phyloP scores from a whole-genome alignment of 148 eudicot species.

The Chenopodium quinoa region DNA sequence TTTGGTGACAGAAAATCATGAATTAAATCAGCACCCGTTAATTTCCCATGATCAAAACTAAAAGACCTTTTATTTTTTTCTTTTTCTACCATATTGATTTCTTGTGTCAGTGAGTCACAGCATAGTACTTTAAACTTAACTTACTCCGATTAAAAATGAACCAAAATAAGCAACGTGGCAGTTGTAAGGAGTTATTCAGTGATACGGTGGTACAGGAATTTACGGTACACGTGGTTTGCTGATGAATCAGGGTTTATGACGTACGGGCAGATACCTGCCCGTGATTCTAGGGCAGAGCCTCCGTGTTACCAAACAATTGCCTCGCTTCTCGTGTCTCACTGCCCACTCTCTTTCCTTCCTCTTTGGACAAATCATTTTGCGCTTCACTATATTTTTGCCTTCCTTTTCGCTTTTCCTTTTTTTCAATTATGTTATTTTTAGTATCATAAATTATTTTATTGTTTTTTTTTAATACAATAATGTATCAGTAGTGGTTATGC shows the following conservation, averaged over 20 bases:
- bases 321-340: constrained; percentile 19
- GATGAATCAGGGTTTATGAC: background rate
- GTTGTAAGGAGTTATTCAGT: background rate
- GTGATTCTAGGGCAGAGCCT: constrained; percentile 15
- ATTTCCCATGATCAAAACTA: background rate
- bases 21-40: background rate
- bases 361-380: background rate
- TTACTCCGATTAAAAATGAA: background rate
- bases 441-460: too few relatives aligned
- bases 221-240: constrained; percentile 25
- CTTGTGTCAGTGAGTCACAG: background rate
- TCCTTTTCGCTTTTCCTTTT: background rate
- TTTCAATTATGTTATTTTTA: background rate
- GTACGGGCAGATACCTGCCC: constrained; percentile 16
- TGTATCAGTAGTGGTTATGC: background rate
- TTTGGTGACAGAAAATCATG: background rate
- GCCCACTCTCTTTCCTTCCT: constrained; percentile 7
- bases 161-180: constrained; percentile 22
- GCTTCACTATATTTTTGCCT: background rate
- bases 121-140: too few relatives aligned
- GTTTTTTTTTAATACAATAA: too few relatives aligned
- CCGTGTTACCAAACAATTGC: constrained; percentile 18
- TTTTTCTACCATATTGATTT: too few relatives aligned
- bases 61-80: too few relatives aligned
- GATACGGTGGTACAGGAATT: constrained; percentile 21